phyloP scores from a whole-genome alignment of 2,329 filamentous ascomycete species.

The Lizonia empirigonia region DNA sequence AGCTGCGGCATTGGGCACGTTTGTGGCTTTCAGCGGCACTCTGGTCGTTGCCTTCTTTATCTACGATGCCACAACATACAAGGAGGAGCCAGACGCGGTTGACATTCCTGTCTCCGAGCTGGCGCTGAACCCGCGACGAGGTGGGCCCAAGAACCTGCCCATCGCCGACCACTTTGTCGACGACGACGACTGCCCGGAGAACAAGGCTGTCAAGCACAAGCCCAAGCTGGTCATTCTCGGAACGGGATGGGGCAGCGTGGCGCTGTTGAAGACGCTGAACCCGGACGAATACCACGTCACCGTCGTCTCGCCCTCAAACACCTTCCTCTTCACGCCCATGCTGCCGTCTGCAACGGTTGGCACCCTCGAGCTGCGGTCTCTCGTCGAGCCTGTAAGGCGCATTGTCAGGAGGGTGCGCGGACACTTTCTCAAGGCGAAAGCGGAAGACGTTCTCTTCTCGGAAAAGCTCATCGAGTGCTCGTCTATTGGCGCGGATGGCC shows the following conservation, averaged over 20 bases:
- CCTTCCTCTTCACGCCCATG: constrained; percentile 99
- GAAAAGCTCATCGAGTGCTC: constrained; percentile 88
- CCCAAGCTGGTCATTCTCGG: constrained; percentile 91
- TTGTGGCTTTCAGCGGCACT: constrained; percentile 71
- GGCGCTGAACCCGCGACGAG: constrained; percentile 78
- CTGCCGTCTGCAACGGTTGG: constrained; percentile 95
- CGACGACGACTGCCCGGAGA: constrained; percentile 79
- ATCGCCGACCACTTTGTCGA: constrained; percentile 88
- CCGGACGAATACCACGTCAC: constrained; percentile 95
- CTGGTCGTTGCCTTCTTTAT: constrained; percentile 84
- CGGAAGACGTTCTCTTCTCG: constrained; percentile 89
- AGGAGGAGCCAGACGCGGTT: constrained; percentile 66
- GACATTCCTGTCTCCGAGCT: constrained; percentile 85
- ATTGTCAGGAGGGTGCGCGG: constrained; percentile 79
- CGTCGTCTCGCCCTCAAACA: constrained; percentile 91
- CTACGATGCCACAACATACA: constrained; percentile 93
- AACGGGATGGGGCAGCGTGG: constrained; percentile 93
- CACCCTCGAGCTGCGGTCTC: constrained; percentile 84
- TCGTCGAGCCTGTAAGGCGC: constrained; percentile 90
- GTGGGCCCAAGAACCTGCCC: constrained; percentile 93
- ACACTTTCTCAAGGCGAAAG: constrained; percentile 86
- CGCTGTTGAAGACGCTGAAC: constrained; percentile 85
- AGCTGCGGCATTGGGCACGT: constrained; percentile 75
- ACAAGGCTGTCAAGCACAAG: constrained; percentile 77
- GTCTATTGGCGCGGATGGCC: constrained; percentile 71